Evolutionary conservation across 306 rosid genomes (phyloP), one percentile per base, ranked within the genome.

Genomic region (Trifolium pratense): DNA sequence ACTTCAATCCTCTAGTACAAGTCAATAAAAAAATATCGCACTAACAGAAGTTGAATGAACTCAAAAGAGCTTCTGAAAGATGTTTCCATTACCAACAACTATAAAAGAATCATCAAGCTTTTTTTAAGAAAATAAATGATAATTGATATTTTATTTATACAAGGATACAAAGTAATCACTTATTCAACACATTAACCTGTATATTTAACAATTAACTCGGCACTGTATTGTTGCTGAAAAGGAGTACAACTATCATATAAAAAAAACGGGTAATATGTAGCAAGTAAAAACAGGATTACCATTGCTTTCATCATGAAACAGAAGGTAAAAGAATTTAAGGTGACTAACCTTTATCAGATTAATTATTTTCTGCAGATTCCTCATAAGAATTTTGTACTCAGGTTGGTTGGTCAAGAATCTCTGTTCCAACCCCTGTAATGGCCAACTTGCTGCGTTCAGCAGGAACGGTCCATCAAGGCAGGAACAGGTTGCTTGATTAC

Each of bases 401-500:
- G 48, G 43, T 32, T 45, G 70, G 77, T 75, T 71, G 73, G 70
- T 80, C 84, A 68, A 60, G 78, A 57, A 71, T 58, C 83, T 73
- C 52, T 37, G 81, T 78, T 76, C 81, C 81, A 74, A 75, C 42
- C 74, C 57, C 74, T 65, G 55, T 37, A 70, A 58, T 67, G 71
- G 66, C 74, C 37, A 69, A 40, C 23, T 62, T 68, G 76, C 76
- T 23, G 69, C 74, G 69, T 66, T 62, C 77, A 70, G 77, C 71
- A 65, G 18, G 66, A 66, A 51, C 20, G 49, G 17, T 48, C 67
- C 56, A 61, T 51, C 73, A 51, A 75, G 80, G 73, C 66, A 63
- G 73, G 79, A 80, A 67, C 75, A 71, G 70, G 79, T 71, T 71
- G 67, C 75, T 71, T 74, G 75, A 75, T 66, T 62, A 78, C 70